Conservation (phyloP, 2,329 filamentous ascomycete genomes). For the Botrytis medusae region DNA sequence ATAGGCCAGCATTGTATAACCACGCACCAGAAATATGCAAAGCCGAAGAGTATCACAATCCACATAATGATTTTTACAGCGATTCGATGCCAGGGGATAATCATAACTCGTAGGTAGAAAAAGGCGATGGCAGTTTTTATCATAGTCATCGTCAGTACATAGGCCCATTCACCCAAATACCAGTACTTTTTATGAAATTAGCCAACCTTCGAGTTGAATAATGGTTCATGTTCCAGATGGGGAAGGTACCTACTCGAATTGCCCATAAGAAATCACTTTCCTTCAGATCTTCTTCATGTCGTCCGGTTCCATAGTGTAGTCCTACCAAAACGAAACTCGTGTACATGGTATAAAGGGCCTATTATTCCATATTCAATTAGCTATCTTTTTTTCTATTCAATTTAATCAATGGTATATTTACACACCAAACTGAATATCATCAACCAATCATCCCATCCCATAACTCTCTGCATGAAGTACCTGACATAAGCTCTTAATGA, state of each 20-base stretch:
- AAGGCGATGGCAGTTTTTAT: neutral
- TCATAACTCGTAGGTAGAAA: slow-evolving; percentile 6
- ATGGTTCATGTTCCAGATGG: neutral
- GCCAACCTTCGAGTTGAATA: neutral
- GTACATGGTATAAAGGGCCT: slow-evolving; percentile 2
- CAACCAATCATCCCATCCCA: slow-evolving; percentile 12
- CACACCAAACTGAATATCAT: slow-evolving; percentile 5
- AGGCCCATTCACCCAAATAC: neutral
- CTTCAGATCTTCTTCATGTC: neutral
- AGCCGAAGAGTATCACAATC: neutral
- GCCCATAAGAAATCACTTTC: neutral
- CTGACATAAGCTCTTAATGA: slow-evolving; percentile 41
- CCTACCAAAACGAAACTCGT: neutral
- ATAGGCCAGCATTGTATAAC: slow-evolving; percentile 4
- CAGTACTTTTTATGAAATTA: neutral
- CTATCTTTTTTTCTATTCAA: neutral
- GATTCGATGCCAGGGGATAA: neutral
- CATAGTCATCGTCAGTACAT: neutral
- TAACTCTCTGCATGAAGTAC: neutral
- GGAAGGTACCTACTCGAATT: neutral
- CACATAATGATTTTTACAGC: neutral
- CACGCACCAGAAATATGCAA: neutral
- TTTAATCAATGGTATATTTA: neutral
- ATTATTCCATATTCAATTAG: neutral
- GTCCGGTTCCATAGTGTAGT: neutral